Evolutionary conservation across 306 rosid genomes (phyloP), one percentile per base, ranked within the genome.

Genomic region (Prunus campanulata): DNA sequence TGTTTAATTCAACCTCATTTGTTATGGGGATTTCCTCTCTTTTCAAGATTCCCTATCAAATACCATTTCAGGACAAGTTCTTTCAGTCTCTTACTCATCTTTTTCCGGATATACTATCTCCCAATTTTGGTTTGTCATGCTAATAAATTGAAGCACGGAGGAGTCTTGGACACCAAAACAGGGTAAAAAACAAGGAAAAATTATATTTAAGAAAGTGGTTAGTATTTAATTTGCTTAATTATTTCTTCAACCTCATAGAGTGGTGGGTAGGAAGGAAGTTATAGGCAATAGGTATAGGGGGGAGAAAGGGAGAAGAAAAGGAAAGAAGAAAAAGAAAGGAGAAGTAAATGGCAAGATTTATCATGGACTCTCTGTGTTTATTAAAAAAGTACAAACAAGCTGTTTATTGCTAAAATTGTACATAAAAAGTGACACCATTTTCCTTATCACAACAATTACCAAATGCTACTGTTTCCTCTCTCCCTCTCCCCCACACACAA

Each of bases 401-500:
- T 63, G 76, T 74, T 71, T 81, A 77, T 80, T 70, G 69, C 77
- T 67, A 64, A 70, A 77, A 72, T 50, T 60, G 57, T 65, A 25
- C 35, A 9, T 30, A 27, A 76, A 22, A 22, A 61, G 18, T 14
- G 25, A 10, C 18, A 29, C 69, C 19, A 9, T 57, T 19, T 62
- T 68, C 22, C 59, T 47, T 29, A 44, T 48, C 59, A 46, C 59
- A 20, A 46, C 68, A 3, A 24, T 16, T 25, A 65, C 24, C 68
- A 35, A 64, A 22, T 18, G 73, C 59, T 39, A 56, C 42, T 32
- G 39, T 82, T 64, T n/a, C 75, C 75, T 78, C 75, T 64, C 79
- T 30, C 82, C 60, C 82, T 80, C 78, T 62, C 64, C 74, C 85
- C 49, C 86, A 75, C 86, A 80, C 86, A 82, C 87, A 83, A 86